Evolutionary conservation across 306 rosid genomes (phyloP), one percentile per base, ranked within the genome.

Genomic region (Lathyrus oleraceus): DNA sequence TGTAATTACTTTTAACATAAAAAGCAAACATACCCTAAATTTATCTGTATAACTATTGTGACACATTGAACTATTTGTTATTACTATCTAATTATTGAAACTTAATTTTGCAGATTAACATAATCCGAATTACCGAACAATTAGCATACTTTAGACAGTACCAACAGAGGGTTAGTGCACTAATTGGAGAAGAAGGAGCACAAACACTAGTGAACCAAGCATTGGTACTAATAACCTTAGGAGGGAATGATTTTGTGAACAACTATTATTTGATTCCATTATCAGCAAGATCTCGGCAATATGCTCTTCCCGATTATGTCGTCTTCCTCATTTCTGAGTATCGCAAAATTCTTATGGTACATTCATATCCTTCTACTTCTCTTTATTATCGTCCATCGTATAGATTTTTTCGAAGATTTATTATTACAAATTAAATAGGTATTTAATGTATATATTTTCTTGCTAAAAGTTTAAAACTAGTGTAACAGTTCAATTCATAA

Each of bases 211-310:
- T 91, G 6, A 88, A 85, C 56, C 47, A 78, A 27, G 91, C 91
- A 25, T 81, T 91, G 7, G 62, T 81, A 0, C 88, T 87, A 43
- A 87, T 91, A n/a, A 87, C 97, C 0, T 82, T 91, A 10, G 97
- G 97, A 0, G 96, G 97, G 2, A 91, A 91, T 61, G 97, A 91
- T 72, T 91, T 91, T 75, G 97, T 89, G 8, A 91, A 89, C 91
- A 91, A 91, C 75, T 89, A 91, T 79, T 91, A 65, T 78, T 70
- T 91, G 71, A 70, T 91, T 17, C 96, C 97, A 1, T 85, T 59
- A 74, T 91, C 97, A 9, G 90, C 94, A 3, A 87, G 97, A 76
- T 91, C 97, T 40, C 96, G 96, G 48, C 85, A 91, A 21, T 91
- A 66, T 66, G 40, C 88, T n/a, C 94, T 91, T 39, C 96, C 96